These are phyloP conservation scores for Xylaria grammica DNA, from an alignment of 495 filamentous ascomycete species.

Conservation along the genomic window DNA sequence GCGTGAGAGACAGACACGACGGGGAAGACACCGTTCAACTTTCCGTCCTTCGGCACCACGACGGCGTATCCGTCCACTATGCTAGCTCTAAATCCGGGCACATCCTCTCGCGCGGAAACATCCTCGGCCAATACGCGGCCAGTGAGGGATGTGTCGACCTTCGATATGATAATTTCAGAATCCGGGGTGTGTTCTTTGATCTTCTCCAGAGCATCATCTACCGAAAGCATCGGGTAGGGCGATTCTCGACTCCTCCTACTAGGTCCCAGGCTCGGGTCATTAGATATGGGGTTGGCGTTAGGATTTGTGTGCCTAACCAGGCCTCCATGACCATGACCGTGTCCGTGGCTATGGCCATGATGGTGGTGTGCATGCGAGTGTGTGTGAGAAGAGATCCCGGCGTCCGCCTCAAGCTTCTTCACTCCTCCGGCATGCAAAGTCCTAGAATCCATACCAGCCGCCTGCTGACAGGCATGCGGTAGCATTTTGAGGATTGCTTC, in stretches of 20 bases:
- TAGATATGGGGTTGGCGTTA: constrained; percentile 67
- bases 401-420: constrained; percentile 82
- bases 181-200: constrained; percentile 72
- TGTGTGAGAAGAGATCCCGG: constrained; percentile 60
- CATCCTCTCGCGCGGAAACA: constrained; percentile 76
- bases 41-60: constrained; percentile 61
- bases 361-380: constrained; percentile 36
- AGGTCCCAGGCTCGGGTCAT: constrained; percentile 81
- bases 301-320: constrained; percentile 75
- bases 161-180: constrained; percentile 57
- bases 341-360: constrained; percentile 49
- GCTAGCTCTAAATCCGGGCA: constrained; percentile 92
- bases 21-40: constrained; percentile 78
- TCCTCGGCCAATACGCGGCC: constrained; percentile 83
- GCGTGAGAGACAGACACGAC: constrained; percentile 89
- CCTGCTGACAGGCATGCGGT: constrained; percentile 91
- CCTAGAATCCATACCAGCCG: constrained; percentile 81
- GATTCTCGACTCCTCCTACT: constrained; percentile 78
- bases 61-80: constrained; percentile 98
- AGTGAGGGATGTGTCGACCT: constrained; percentile 67
- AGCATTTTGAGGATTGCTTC: constrained; percentile 85
- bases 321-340: constrained; percentile 66
- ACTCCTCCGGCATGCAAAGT: constrained; percentile 79
- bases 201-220: constrained; percentile 75
- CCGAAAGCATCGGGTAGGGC: constrained; percentile 90